phyloP scores from a whole-genome alignment of 1,284 basidiomycete genomes.

The Omphalotus olearius region DNA sequence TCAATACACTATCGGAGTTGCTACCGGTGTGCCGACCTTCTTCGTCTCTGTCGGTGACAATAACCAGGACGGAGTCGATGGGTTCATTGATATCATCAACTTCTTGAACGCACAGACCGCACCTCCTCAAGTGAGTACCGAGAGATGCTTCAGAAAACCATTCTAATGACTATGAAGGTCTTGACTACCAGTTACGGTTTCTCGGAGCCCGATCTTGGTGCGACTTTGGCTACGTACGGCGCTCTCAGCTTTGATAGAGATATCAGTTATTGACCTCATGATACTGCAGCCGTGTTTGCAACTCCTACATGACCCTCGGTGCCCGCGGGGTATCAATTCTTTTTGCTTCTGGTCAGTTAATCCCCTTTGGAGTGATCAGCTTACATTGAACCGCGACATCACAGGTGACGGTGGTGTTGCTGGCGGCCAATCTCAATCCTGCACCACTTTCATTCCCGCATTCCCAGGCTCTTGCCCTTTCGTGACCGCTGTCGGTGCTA shows the following conservation, averaged over 20 bases:
- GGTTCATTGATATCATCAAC: constrained; percentile 28
- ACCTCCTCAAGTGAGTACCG: constrained; percentile 25
- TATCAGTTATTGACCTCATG: constrained; percentile 13
- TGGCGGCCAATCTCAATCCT: constrained; percentile 23
- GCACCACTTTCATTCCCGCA: constrained; percentile 28
- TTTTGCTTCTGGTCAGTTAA: constrained; percentile 28
- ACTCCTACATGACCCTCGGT: constrained; percentile 29
- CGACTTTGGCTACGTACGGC: constrained; percentile 21
- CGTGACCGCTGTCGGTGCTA: constrained; percentile 24
- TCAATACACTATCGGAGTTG: constrained; percentile 28
- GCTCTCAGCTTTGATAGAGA: not conserved
- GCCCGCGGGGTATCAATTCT: constrained; percentile 33
- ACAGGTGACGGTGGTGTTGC: constrained; percentile 32
- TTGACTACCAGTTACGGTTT: constrained; percentile 26
- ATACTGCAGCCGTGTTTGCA: constrained; percentile 28
- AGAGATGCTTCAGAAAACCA: constrained; percentile 6
- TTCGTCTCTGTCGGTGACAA: constrained; percentile 23
- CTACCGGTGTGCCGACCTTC: constrained; percentile 23
- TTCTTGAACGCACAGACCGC: constrained; percentile 23
- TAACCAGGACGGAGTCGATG: constrained; percentile 15
- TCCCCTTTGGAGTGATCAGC: not conserved
- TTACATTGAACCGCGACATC: not conserved
- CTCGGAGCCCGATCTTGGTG: constrained; percentile 23
- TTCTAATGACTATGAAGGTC: not conserved
- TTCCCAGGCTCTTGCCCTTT: constrained; percentile 28